These are phyloP conservation scores for Boletus rubroflammeus DNA, from an alignment of 768 basidiomycete species.

Conservation along the genomic window DNA sequence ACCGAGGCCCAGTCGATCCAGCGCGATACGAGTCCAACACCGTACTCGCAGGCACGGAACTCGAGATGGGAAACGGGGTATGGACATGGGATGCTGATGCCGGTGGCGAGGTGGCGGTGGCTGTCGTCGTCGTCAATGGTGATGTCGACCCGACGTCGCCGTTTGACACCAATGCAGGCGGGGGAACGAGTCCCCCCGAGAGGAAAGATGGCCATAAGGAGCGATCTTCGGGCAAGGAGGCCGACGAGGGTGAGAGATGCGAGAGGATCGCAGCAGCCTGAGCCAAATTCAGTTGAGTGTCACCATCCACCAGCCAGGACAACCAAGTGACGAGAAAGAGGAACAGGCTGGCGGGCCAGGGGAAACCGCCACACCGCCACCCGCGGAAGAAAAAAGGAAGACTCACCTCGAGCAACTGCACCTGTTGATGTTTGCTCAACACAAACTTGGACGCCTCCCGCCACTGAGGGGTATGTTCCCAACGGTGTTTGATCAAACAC, in stretches of 20 bases:
- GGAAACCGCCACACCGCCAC: neutral
- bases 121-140: neutral
- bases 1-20: slow-evolving; percentile 46
- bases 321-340: neutral
- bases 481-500: slow-evolving; percentile 95
- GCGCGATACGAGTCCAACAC: neutral
- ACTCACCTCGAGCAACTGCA: slow-evolving; percentile 85
- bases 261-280: slow-evolving; percentile 94
- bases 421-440: slow-evolving; percentile 94
- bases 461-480: slow-evolving; percentile 98
- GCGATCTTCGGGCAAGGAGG: slow-evolving; percentile 88
- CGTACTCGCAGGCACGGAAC: slow-evolving; percentile 47
- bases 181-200: slow-evolving; percentile 65
- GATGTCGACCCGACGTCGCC: neutral
- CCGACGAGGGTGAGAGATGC: slow-evolving; percentile 66
- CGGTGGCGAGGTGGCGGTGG: slow-evolving; percentile 6
- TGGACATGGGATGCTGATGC: slow-evolving; percentile 4
- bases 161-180: slow-evolving; percentile 31
- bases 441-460: slow-evolving; percentile 87
- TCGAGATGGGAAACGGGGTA: slow-evolving; percentile 37
- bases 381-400: neutral
- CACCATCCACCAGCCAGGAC: neutral
- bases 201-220: slow-evolving; percentile 88
- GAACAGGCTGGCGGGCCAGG: neutral
- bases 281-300: slow-evolving; percentile 8